A percentile compares a stretch with the other conserved stretches of the same genome.
Evolutionary conservation across 257 asterid genomes (phyloP).

Genomic region (Datura wrightii): DNA sequence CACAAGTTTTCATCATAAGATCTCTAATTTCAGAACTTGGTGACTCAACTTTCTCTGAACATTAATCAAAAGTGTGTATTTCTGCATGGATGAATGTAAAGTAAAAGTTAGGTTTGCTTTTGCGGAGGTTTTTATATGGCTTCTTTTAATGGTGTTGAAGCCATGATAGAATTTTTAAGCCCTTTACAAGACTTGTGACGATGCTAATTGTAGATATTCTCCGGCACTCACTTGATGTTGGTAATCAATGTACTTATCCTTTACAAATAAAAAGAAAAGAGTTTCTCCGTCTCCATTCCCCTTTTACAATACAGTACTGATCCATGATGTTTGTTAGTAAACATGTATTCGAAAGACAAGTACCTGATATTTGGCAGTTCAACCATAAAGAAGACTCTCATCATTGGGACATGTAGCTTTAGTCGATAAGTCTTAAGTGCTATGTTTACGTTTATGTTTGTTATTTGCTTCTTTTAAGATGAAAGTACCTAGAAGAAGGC

Average conservation of each 20-base stretch:
- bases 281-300: background rate
- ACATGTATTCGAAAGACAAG: background rate
- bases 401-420: constrained; percentile 4
- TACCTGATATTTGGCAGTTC: background rate
- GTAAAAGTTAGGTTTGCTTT: background rate
- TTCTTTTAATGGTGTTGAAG: too few species aligned
- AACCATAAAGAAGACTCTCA: background rate
- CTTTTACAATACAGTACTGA: background rate
- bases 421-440: background rate
- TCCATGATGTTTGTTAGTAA: background rate
- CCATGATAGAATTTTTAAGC: too few species aligned
- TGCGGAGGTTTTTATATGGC: background rate
- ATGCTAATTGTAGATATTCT: too few species aligned
- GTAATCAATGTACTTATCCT: too few species aligned
- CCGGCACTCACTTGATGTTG: too few species aligned
- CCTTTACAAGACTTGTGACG: too few species aligned
- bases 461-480: background rate
- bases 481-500: background rate
- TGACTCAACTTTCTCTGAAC: background rate
- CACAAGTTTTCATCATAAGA: background rate
- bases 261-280: too few species aligned
- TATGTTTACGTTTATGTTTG: background rate
- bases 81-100: background rate
- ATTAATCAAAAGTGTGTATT: background rate
- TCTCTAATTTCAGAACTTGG: background rate